phyloP scores from a whole-genome alignment of 306 rosid genomes.

The Castanopsis chinensis region DNA sequence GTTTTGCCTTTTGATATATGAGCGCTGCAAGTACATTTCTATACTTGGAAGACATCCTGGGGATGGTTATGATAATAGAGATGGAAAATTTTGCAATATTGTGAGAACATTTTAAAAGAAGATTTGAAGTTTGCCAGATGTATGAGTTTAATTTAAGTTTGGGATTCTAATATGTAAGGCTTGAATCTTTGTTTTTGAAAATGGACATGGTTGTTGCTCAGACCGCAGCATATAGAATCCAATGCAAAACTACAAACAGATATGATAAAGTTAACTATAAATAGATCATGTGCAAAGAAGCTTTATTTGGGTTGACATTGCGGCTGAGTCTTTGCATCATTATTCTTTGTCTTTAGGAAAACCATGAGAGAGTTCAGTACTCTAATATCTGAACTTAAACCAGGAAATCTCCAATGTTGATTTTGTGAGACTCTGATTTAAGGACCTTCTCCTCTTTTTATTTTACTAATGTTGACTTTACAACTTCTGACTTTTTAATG shows the following conservation, averaged over 20 bases:
- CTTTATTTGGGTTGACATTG: background rate
- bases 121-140: background rate
- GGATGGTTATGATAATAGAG: background rate
- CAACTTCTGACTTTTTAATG: conserved; percentile 10
- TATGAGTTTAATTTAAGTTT: background rate
- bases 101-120: background rate
- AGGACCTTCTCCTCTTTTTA: background rate
- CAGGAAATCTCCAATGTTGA: background rate
- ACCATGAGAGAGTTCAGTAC: background rate
- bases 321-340: background rate
- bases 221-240: background rate
- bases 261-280: background rate
- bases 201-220: background rate
- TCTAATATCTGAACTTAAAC: background rate
- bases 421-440: background rate
- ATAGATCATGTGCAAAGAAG: background rate
- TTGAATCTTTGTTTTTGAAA: background rate
- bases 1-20: background rate
- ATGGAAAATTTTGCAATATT: background rate
- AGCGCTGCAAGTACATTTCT: background rate
- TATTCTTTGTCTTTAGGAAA: background rate
- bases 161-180: background rate
- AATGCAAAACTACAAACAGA: background rate
- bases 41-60: background rate
- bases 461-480: background rate